phyloP scores from a whole-genome alignment of 352 stramenopile species.

The Halophytophthora batemanensis region DNA sequence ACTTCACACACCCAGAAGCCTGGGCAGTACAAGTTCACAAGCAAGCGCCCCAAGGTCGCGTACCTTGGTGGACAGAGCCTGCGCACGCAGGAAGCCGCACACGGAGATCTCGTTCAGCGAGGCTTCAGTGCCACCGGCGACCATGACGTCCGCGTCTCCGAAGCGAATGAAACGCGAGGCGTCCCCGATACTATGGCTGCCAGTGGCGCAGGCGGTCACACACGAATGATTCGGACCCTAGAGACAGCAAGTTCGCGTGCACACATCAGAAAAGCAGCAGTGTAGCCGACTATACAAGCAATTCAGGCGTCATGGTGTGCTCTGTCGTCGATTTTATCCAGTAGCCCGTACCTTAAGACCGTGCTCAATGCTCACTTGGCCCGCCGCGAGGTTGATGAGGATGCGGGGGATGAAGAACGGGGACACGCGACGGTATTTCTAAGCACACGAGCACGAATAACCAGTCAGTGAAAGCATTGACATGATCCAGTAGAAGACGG shows the following conservation, averaged over 20 bases:
- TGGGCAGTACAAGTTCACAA: neutral
- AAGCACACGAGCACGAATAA: slow-evolving; percentile 1
- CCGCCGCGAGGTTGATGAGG: slow-evolving; percentile 92
- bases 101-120: slow-evolving; percentile 93
- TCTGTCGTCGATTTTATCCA: neutral
- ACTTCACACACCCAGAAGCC: neutral
- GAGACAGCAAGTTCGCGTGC: neutral
- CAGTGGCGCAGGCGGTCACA: slow-evolving; percentile 95
- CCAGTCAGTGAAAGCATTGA: neutral
- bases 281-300: neutral
- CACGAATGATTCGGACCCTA: slow-evolving; percentile 96
- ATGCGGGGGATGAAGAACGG: slow-evolving; percentile 94
- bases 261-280: neutral
- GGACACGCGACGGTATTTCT: slow-evolving; percentile 89
- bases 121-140: slow-evolving; percentile 95
- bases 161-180: slow-evolving; percentile 87
- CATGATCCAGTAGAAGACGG: neutral
- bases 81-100: slow-evolving; percentile 94
- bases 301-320: neutral
- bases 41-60: neutral
- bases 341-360: slow-evolving; percentile 64
- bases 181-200: slow-evolving; percentile 96
- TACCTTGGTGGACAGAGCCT: slow-evolving; percentile 92
- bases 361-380: slow-evolving; percentile 90
- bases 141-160: slow-evolving; percentile 93